Evolutionary conservation across 2,329 filamentous ascomycete genomes (phyloP), one percentile per base, ranked within the genome.

Genomic region (Ploettnerulaceae sp.): DNA sequence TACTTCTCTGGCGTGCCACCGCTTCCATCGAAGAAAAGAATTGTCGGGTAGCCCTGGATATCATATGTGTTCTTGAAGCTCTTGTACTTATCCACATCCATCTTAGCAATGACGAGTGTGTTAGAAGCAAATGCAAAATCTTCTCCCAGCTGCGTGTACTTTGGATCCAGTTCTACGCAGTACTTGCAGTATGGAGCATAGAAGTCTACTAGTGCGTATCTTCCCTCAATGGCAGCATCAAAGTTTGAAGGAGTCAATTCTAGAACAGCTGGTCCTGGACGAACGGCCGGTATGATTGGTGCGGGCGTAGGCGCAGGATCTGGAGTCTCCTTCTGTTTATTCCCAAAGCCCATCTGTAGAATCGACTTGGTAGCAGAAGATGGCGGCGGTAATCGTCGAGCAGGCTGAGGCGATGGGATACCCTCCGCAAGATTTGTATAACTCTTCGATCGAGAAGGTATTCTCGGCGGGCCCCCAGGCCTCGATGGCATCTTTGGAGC

Each of bases 171-270:
- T 62, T 65, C 84, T 75, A 96, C 96, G 85, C 93, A 98, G 77
- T 97, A 90, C 93, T 65, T 43, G 66, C 93, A 98, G 88, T 89
- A 96, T 6, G 90, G 90, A n/a, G 90, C 89, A 64, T 94, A 97
- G 78, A 97, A 97, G 68, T 97, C 89, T 60, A 97, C 89, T 15
- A 98, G 81, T 0, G 91, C 89, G 29, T 90, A 89, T 73, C 93
- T 96, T 66, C 89, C 89, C 37, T 87, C 91, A 52, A 94, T 77
- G 35, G 95, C 75, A 32, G 82, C 71, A 72, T 97, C 89, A 67
- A 97, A 97, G 74, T 95, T 97, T 60, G 74, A 72, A 38, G 89
- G 87, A 47, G 84, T 81, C 49, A 97, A 82, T 68, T 97, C 91
- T 59, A 93, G 75, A 53, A 97, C 89, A 6, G 47, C 39, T 31